Base-by-base conservation (phyloP, 1,139 yeast genomes). In the Magnusiomyces tetraspermus region DNA sequence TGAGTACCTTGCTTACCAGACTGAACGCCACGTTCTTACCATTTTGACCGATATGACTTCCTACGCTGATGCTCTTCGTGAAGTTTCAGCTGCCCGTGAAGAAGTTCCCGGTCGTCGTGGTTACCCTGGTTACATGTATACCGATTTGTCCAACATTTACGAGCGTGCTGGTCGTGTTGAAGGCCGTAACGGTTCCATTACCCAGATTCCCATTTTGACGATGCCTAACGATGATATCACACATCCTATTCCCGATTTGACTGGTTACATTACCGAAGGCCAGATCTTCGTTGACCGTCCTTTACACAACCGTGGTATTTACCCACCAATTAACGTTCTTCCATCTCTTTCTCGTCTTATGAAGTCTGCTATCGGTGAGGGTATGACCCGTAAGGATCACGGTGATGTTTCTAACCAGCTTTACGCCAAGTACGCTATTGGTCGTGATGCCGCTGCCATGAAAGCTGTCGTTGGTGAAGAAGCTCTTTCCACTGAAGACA, bases 41-140 rank as follows among this genome's bases (percentile, higher is more conserved):
- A 92, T 92, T 67, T 80, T 92, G 68, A 94, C 99, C 54, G 99
- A 92, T 76, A 92, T 92, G 99, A 88, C 97, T 26, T 92, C 98
- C 19, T 92, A 92, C 71, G 99, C 99, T 41, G 99, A 92, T 72
- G 99, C 99, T 43, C 78, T 92, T 69, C 90, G 99, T 82, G 99
- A 92, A 76, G 98, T 92, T 52, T 89, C 97, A 57, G 98, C 99
- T 57, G 99, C 99, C 51, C 87, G 99, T 79, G 99, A 92, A 76
- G 99, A 92, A 76, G 99, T 92, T 49, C 99, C 99, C 67, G 99
- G 99, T 78, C 89, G 99, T 81, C 89, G 99, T 83, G 99, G 99
- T 77, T 92, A 92, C 74, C 99, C 99, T 59, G 99, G 99, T 85
- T 92, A 92, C 73, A 92, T 92, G 99, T 92, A 92, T 76, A 92